A percentile compares a stretch with the other conserved stretches of the same genome.
Conservation (phyloP, 257 asterid genomes). For the Capsicum pubescens region DNA sequence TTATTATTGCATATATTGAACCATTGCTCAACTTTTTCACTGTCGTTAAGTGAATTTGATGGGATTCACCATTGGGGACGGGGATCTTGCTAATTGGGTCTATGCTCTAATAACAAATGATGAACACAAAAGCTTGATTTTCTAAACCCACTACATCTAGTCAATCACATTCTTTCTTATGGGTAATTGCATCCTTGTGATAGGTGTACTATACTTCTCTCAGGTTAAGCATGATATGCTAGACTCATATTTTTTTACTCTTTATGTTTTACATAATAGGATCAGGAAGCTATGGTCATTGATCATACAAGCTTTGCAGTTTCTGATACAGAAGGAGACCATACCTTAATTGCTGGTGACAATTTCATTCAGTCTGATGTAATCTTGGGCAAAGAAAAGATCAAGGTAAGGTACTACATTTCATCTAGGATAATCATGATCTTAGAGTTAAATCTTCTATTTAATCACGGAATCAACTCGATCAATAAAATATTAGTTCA, state of each 20-base stretch:
- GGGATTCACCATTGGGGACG: neutral
- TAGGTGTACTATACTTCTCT: neutral
- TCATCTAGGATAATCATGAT: slow-evolving; percentile 3
- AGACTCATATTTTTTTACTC: slow-evolving; percentile 4
- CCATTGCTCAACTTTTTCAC: neutral
- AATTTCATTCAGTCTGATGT: slow-evolving; percentile 65
- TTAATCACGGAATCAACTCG: neutral
- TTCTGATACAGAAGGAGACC: slow-evolving; percentile 75
- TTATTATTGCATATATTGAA: neutral
- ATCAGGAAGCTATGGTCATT: slow-evolving; percentile 65
- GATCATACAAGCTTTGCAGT: slow-evolving; percentile 77
- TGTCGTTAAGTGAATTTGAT: neutral
- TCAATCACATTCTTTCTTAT: slow-evolving; percentile 18
- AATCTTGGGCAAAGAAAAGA: slow-evolving; percentile 62
- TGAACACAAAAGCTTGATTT: neutral
- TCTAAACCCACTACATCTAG: neutral
- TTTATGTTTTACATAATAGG: slow-evolving; percentile 45
- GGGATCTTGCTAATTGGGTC: neutral
- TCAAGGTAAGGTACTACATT: slow-evolving; percentile 57
- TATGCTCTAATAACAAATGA: neutral
- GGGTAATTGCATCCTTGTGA: neutral
- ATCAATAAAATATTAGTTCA: neutral
- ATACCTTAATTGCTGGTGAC: slow-evolving; percentile 68
- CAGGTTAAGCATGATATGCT: neutral
- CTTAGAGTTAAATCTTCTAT: neutral